These are phyloP conservation scores for Citrus australasica DNA, from an alignment of 345 rosid genomes.

Conservation along the genomic window DNA sequence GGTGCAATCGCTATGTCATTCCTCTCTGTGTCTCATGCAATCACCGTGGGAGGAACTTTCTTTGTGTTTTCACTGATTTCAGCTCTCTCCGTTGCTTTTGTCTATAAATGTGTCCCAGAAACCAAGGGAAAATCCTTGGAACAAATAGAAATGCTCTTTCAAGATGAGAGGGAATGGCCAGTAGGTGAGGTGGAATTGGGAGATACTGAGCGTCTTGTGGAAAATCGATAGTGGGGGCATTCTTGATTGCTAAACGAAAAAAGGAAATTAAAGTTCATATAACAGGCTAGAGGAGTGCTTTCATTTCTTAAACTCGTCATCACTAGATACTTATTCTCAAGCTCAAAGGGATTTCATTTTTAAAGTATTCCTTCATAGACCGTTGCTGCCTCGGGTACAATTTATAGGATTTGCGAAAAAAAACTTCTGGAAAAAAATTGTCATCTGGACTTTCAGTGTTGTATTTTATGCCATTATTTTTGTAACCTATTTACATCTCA, in stretches of 20 bases:
- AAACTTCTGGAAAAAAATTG: not conserved
- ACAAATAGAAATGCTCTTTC: slow-evolving; percentile 52
- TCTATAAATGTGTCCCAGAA: slow-evolving; percentile 52
- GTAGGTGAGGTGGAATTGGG: slow-evolving; percentile 24
- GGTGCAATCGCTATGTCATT: slow-evolving; percentile 69
- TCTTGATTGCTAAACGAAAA: not conserved
- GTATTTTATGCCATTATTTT: not conserved
- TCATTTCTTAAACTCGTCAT: not conserved
- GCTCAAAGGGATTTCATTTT: not conserved
- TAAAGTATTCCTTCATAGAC: not conserved
- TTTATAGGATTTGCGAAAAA: not conserved
- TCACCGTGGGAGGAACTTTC: slow-evolving; percentile 61
- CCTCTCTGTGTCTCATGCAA: slow-evolving; percentile 47
- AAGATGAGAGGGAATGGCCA: slow-evolving; percentile 27
- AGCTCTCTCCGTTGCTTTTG: slow-evolving; percentile 43
- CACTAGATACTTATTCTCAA: not conserved
- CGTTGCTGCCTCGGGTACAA: not conserved
- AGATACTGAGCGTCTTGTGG: slow-evolving; percentile 19
- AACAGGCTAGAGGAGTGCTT: not conserved
- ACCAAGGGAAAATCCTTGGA: slow-evolving; percentile 72
- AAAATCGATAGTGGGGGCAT: not conserved
- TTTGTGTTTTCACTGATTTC: slow-evolving; percentile 40
- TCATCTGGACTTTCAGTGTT: not conserved
- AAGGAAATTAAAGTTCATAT: not conserved
- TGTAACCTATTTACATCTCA: not conserved